A percentile compares a stretch with the other conserved stretches of the same genome.
phyloP scores from a whole-genome alignment of 225 moss, liverwort and hornwort species.

The Bryoerythrophyllum caledonicum region DNA sequence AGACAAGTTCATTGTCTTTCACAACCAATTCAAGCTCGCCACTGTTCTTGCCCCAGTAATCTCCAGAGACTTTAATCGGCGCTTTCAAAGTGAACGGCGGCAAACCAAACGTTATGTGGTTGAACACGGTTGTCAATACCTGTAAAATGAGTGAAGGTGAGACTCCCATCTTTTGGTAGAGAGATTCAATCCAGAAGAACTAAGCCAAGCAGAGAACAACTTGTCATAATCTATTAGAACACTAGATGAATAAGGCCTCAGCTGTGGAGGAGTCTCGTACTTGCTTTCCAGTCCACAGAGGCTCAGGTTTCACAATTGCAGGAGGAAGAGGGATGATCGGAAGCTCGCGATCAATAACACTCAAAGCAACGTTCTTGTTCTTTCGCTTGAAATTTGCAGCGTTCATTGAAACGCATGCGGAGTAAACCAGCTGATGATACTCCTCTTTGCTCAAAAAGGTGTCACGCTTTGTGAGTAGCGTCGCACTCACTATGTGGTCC shows the following conservation, averaged over 20 bases:
- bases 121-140: constrained; percentile 94
- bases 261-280: constrained; percentile 35
- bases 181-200: neutral
- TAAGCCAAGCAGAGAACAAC: neutral
- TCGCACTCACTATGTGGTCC: constrained; percentile 95
- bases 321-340: constrained; percentile 73
- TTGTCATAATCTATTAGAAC: neutral
- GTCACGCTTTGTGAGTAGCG: constrained; percentile 93
- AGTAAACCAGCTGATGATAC: constrained; percentile 94
- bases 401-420: constrained; percentile 77
- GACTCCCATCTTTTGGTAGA: neutral
- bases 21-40: constrained; percentile 84
- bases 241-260: neutral
- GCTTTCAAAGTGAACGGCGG: constrained; percentile 87
- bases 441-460: constrained; percentile 85
- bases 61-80: constrained; percentile 83
- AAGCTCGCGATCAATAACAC: constrained; percentile 67
- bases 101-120: constrained; percentile 70
- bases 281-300: constrained; percentile 97
- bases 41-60: constrained; percentile 93
- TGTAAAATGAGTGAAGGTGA: constrained; percentile 30
- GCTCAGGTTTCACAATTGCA: constrained; percentile 73
- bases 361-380: constrained; percentile 61
- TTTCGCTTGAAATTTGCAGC: constrained; percentile 60
- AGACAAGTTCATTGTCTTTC: constrained; percentile 87